Base-by-base conservation (phyloP, 495 filamentous ascomycete genomes). In the Terfezia boudieri region DNA sequence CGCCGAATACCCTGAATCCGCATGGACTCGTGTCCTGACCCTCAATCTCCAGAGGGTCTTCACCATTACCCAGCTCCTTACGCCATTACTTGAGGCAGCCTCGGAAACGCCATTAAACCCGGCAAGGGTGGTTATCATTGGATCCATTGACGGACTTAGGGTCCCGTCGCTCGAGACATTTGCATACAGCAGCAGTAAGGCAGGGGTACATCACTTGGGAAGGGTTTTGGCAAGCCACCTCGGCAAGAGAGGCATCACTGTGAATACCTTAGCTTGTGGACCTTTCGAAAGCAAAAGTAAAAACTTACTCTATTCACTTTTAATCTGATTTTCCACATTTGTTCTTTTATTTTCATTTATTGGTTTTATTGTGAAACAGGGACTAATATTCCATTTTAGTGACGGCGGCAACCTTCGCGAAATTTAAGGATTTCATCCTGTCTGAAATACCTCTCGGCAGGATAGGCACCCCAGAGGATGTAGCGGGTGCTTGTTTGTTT, bases 41-140 rank as follows among this genome's bases (percentile, higher is more conserved):
- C 75, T 86, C 38, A 90, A 90, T 66, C 75, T 89, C 9, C 78
- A 86, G 54, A 77, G 82, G 17, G 79, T 88, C 52, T 92, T 86
- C 67, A 82, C 82, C 54, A 71, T 86, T 10, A 86, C 84, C 5
- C 80, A 82, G 64, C 70, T 76, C 4, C 73, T 85, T 16, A 81
- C 83, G 2, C 84, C 84, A 2, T 68, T 86, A 23, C 69, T 90
- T 51, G 79, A 84, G 67, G 67, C 65, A 12, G 63, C 63, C 0
- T 59, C 66, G 0, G 59, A 49, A 8, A 61, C 66, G 0, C 57
- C 65, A 10, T 67, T 61, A 9, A 70, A 76, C 55, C 80, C 80
- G 0, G 69, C 74, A 4, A 74, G 84, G 9, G 72, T 89, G 23
- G 83, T 85, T 60, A 84, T 88, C 65, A 82, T 85, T 52, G 83